Percentiles rank a stretch among this genome's conserved stretches.
These are phyloP conservation scores for Xylaria sp. DNA, from an alignment of 2,329 filamentous ascomycete genomes.

Conservation along the genomic window DNA sequence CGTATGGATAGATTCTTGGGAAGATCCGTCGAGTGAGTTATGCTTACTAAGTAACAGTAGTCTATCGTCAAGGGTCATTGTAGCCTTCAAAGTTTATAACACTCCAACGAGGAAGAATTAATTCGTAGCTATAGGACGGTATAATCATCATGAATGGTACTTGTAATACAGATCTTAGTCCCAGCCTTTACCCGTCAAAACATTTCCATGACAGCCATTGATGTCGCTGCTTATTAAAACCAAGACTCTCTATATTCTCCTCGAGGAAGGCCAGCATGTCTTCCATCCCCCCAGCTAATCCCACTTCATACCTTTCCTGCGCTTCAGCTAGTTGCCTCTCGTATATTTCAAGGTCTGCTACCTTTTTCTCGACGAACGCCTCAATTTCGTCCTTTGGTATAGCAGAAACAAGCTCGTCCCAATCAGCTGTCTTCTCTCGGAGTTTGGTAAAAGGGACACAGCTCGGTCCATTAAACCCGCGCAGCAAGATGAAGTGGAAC, in stretches of 20 bases:
- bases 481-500: constrained; percentile 29
- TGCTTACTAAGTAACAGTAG: too few relatives aligned
- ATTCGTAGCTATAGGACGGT: background rate
- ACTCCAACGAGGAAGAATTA: background rate
- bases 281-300: constrained; percentile 1
- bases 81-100: background rate
- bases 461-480: constrained; percentile 22
- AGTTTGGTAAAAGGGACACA: constrained; percentile 28
- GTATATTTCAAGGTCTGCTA: constrained; percentile 11
- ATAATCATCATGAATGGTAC: background rate
- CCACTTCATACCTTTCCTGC: constrained; percentile 15
- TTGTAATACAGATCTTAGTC: constrained; percentile 1
- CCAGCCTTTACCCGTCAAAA: constrained; percentile 1
- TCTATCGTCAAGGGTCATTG: background rate
- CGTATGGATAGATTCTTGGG: background rate
- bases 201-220: constrained; percentile 20
- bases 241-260: constrained; percentile 11
- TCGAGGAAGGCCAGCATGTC: constrained; percentile 16
- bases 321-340: constrained; percentile 17
- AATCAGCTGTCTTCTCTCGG: constrained; percentile 23
- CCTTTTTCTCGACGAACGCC: constrained; percentile 20
- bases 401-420: constrained; percentile 26
- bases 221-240: constrained; percentile 17
- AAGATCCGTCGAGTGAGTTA: background rate
- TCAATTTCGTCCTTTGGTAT: constrained; percentile 16